Percentiles rank a stretch among this genome's conserved stretches.
These are phyloP conservation scores for Lepidopterella palustris DNA, from an alignment of 495 filamentous ascomycete species.

Conservation along the genomic window DNA sequence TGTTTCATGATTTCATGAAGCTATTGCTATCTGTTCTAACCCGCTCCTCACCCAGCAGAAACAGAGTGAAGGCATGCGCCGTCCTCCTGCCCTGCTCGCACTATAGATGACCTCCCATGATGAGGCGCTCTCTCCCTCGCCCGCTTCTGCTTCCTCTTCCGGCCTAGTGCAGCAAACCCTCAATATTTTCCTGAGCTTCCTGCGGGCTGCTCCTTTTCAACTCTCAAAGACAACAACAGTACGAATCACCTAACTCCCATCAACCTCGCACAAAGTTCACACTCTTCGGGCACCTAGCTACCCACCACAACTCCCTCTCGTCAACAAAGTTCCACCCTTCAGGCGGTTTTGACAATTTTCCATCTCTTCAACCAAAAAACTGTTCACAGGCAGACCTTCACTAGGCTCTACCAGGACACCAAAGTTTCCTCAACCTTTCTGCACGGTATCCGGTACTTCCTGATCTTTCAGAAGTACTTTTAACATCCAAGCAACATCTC, in stretches of 20 bases:
- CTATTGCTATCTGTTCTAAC: no score
- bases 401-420: conserved; percentile 33
- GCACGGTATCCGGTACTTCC: conserved; percentile 27
- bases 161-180: background rate
- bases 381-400: conserved; percentile 32
- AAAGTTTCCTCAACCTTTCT: conserved; percentile 33
- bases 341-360: conserved; percentile 37
- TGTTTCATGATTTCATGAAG: no score
- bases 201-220: conserved; percentile 32
- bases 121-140: background rate
- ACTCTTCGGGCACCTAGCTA: conserved; percentile 40
- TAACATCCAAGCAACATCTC: conserved; percentile 17
- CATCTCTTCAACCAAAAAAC: conserved; percentile 12
- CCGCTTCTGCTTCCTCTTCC: background rate
- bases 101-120: background rate
- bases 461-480: conserved; percentile 22
- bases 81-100: background rate
- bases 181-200: conserved; percentile 9
- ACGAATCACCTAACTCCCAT: conserved; percentile 18
- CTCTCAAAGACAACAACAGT: conserved; percentile 12
- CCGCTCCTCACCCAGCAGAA: no score
- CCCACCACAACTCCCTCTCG: conserved; percentile 40
- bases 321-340: conserved; percentile 29
- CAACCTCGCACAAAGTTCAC: conserved; percentile 24
- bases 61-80: no score